A percentile compares a stretch with the other conserved stretches of the same genome.
phyloP scores from a whole-genome alignment of 768 basidiomycete species.

The Suillus spraguei region DNA sequence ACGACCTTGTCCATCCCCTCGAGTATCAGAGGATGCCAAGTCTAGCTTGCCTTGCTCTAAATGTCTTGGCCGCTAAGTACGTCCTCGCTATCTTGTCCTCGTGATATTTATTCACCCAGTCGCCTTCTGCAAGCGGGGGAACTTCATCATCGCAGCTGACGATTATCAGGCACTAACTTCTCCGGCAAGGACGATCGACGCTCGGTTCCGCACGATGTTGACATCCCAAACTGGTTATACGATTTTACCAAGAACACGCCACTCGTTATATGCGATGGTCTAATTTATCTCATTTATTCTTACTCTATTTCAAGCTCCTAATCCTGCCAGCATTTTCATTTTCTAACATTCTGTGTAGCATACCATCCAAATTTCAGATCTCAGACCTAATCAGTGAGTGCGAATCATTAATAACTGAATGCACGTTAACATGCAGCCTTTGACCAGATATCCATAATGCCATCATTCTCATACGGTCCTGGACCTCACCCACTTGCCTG shows the following conservation, averaged over 20 bases:
- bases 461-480: background rate
- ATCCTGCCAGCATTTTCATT: background rate
- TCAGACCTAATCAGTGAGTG: background rate
- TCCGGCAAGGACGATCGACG: background rate
- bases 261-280: background rate
- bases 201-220: background rate
- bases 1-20: background rate
- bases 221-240: background rate
- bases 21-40: fast-evolving
- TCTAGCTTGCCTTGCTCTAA: slow-evolving; percentile 11
- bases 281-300: background rate
- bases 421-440: background rate
- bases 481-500: background rate
- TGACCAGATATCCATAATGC: background rate
- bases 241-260: background rate
- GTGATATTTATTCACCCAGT: too few relatives aligned
- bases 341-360: background rate
- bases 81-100: background rate
- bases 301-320: slow-evolving; percentile 4
- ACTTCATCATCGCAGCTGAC: background rate
- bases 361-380: too few relatives aligned
- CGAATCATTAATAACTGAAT: background rate
- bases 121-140: background rate
- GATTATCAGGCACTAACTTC: background rate
- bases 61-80: slow-evolving; percentile 16